Conservation (phyloP, 2,329 filamentous ascomycete genomes). For the Magnaporthiopsis incrustans region DNA sequence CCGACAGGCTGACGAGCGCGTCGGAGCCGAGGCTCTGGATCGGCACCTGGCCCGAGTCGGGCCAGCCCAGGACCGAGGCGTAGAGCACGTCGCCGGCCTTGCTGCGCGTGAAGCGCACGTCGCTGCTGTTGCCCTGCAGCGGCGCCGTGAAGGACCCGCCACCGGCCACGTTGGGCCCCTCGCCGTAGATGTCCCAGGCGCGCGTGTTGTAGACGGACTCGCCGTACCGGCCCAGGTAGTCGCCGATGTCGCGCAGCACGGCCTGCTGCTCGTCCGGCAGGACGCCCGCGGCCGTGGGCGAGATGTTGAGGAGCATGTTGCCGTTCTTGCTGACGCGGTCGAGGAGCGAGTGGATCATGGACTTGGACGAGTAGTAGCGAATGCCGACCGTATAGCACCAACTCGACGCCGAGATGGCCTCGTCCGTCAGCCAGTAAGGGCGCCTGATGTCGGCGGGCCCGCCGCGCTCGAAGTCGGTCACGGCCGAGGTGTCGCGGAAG, state of each 20-base stretch:
- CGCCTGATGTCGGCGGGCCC: constrained; percentile 1
- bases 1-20: background rate
- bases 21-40: constrained; percentile 1
- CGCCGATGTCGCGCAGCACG: constrained; percentile 40
- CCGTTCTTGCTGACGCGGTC: constrained; percentile 48
- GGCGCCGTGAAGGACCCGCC: constrained; percentile 6
- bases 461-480: constrained; percentile 5
- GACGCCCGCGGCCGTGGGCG: constrained; percentile 44
- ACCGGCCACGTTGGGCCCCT: constrained; percentile 7
- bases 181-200: constrained; percentile 35
- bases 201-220: constrained; percentile 51
- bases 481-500: constrained; percentile 6
- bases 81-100: constrained; percentile 2
- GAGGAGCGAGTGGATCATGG: constrained; percentile 24
- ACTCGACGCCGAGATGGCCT: constrained; percentile 5
- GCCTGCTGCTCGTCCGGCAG: constrained; percentile 40
- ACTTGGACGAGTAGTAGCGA: constrained; percentile 2
- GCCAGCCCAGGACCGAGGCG: constrained; percentile 6
- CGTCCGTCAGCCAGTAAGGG: constrained; percentile 8
- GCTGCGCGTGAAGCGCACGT: constrained; percentile 36
- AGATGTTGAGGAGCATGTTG: constrained; percentile 48
- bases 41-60: background rate
- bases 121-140: constrained; percentile 9
- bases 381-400: constrained; percentile 7
- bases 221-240: constrained; percentile 43